phyloP scores from a whole-genome alignment of 768 basidiomycete genomes.

The Trametes punicea region DNA sequence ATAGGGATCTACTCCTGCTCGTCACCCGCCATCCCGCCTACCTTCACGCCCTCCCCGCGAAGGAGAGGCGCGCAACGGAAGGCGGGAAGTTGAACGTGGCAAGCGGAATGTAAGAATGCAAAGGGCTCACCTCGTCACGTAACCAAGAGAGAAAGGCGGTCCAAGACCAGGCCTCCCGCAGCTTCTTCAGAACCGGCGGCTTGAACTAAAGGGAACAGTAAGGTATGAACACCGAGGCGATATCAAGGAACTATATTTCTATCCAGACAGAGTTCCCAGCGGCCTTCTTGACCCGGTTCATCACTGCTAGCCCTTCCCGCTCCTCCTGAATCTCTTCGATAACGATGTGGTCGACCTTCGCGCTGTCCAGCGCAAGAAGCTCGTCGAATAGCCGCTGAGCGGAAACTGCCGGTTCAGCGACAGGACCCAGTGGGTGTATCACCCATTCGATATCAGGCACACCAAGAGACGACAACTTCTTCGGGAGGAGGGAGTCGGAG shows the following conservation, averaged over 20 bases:
- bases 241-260: slow-evolving; percentile 1
- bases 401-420: slow-evolving; percentile 57
- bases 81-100: background rate
- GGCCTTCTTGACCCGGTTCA: slow-evolving; percentile 92
- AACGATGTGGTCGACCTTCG: slow-evolving; percentile 77
- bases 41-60: slow-evolving; percentile 1
- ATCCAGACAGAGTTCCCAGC: slow-evolving; percentile 52
- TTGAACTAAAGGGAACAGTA: background rate
- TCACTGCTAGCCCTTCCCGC: slow-evolving; percentile 85
- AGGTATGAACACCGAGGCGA: slow-evolving; percentile 2
- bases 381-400: slow-evolving; percentile 88
- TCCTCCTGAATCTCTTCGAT: slow-evolving; percentile 82
- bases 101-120: background rate
- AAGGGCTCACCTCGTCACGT: background rate
- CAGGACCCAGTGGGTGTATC: slow-evolving; percentile 45
- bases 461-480: slow-evolving; percentile 22
- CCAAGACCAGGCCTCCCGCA: background rate
- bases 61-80: background rate
- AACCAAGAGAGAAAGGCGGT: too few species aligned
- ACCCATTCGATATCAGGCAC: slow-evolving; percentile 47
- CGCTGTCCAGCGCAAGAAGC: slow-evolving; percentile 70
- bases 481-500: slow-evolving; percentile 47
- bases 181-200: background rate
- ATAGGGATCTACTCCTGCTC: background rate
- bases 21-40: slow-evolving; percentile 16